Conservation (phyloP, 129 eudicot species). For the Ambrosia trifida region DNA sequence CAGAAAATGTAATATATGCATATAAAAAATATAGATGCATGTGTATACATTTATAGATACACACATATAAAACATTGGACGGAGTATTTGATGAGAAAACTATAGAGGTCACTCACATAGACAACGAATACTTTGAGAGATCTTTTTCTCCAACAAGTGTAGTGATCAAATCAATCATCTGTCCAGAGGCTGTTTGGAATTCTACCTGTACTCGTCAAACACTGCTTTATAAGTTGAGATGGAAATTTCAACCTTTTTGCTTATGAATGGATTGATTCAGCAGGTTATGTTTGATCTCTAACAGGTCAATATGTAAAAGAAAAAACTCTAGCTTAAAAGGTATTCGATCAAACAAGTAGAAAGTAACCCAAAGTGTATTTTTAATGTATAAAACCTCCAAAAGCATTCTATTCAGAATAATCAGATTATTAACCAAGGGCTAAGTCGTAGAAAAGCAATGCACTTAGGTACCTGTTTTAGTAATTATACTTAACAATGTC, state of each 20-base stretch:
- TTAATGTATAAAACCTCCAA: background rate
- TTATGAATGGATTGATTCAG: background rate
- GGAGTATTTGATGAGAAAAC: background rate
- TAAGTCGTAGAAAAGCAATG: background rate
- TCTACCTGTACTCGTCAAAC: constrained; percentile 58
- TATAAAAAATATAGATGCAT: background rate
- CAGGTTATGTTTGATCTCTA: constrained; percentile 7
- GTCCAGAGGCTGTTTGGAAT: constrained; percentile 83
- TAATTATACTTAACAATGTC: background rate
- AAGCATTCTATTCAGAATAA: background rate
- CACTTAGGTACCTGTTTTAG: background rate
- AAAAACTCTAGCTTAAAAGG: no score
- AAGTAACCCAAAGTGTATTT: background rate
- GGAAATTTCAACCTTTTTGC: background rate
- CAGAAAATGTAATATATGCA: background rate
- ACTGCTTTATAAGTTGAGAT: constrained; percentile 6
- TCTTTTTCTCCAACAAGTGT: constrained; percentile 86
- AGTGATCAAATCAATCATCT: constrained; percentile 92
- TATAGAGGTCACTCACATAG: constrained; percentile 47
- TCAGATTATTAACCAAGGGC: background rate
- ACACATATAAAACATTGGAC: background rate
- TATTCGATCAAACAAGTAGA: background rate
- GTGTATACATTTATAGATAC: background rate
- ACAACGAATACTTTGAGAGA: constrained; percentile 73
- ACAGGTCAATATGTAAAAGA: background rate